Conservation (phyloP, 176 grass and related monocot genomes). For the Luzula sylvatica region DNA sequence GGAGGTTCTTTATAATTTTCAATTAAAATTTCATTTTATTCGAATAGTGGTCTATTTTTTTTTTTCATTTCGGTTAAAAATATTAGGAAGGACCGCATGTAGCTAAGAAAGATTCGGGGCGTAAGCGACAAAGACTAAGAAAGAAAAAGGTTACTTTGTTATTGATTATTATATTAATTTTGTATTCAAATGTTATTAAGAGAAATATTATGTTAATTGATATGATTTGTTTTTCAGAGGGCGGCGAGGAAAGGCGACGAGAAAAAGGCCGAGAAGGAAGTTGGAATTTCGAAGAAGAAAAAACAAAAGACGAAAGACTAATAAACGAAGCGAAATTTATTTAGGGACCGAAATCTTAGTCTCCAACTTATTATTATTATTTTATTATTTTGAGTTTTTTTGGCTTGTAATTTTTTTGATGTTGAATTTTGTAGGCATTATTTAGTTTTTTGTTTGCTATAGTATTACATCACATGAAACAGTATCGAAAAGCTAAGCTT, state of each 20-base stretch:
- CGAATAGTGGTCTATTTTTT: background rate
- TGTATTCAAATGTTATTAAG: background rate
- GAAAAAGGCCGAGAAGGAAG: constrained; percentile 23
- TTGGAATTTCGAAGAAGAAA: constrained; percentile 32
- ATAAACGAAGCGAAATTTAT: too few species aligned
- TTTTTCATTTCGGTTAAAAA: constrained; percentile 10
- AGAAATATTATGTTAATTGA: background rate
- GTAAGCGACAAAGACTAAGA: constrained; percentile 50
- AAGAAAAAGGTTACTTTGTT: constrained; percentile 52
- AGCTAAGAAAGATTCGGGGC: constrained; percentile 62
- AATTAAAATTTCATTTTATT: constrained; percentile 1
- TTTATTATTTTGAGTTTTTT: too few species aligned
- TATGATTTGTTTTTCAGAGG: constrained; percentile 33
- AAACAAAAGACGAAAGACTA: constrained; percentile 29
- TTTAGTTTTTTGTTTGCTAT: too few species aligned
- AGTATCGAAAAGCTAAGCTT: too few species aligned
- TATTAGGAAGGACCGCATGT: constrained; percentile 36
- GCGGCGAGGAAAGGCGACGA: constrained; percentile 14
- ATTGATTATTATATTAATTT: background rate
- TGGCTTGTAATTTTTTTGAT: too few species aligned
- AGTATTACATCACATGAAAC: too few species aligned
- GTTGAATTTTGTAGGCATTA: too few species aligned
- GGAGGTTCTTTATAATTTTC: constrained; percentile 29
- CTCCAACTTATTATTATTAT: too few species aligned
- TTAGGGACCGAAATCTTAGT: too few species aligned